Conservation (phyloP, 2,329 filamentous ascomycete genomes). For the Fusarium tanahbumbuense region DNA sequence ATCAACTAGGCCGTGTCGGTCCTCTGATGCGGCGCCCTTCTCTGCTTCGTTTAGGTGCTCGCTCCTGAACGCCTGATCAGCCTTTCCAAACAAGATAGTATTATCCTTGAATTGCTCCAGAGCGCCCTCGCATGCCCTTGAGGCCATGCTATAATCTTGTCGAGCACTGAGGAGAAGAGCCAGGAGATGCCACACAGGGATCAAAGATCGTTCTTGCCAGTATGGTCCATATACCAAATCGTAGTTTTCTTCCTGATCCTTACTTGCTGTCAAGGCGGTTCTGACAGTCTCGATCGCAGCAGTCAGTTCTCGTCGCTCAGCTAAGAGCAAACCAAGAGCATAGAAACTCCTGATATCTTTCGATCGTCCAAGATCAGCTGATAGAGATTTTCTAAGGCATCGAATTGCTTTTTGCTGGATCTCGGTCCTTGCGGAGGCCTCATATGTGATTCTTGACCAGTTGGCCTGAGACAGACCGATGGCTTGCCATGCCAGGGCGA, state of each 20-base stretch:
- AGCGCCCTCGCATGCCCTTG: conserved; percentile 86
- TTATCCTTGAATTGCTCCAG: conserved; percentile 88
- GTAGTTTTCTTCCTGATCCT: conserved; percentile 58
- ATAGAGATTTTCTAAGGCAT: conserved; percentile 78
- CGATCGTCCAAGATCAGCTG: conserved; percentile 72
- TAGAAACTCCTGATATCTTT: conserved; percentile 83
- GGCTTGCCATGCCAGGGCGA: conserved; percentile 82
- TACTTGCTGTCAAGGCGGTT: conserved; percentile 74
- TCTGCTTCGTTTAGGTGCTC: conserved; percentile 73
- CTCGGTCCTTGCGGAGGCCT: conserved; percentile 75
- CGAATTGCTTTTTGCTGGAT: conserved; percentile 83
- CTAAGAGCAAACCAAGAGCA: conserved; percentile 83
- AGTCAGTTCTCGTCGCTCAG: conserved; percentile 84
- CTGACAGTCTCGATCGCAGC: conserved; percentile 86
- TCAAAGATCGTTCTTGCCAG: conserved; percentile 72
- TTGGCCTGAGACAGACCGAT: conserved; percentile 88
- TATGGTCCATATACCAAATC: conserved; percentile 60
- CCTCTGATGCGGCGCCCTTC: conserved; percentile 39
- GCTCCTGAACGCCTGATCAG: conserved; percentile 68
- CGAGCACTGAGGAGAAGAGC: conserved; percentile 86
- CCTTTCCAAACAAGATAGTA: conserved; percentile 74
- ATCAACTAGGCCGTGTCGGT: conserved; percentile 70
- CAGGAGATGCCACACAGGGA: conserved; percentile 92
- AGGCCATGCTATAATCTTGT: conserved; percentile 84
- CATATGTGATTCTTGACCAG: conserved; percentile 85